phyloP scores from a whole-genome alignment of 192 early-diverging fungal genomes.

The Martensiomyces pterosporus region DNA sequence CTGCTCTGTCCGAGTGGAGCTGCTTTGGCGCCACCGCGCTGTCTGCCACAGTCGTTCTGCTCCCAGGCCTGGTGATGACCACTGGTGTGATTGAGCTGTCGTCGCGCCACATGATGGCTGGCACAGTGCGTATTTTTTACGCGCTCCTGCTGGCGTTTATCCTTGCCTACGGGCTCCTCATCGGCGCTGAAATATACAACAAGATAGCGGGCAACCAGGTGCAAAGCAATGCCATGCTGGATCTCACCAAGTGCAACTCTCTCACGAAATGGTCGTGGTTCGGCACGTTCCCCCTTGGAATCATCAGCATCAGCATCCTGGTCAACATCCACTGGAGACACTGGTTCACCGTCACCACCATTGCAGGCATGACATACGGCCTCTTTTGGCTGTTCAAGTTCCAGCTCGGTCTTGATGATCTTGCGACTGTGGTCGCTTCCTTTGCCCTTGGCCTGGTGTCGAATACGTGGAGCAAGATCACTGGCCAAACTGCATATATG shows the following conservation, averaged over 20 bases:
- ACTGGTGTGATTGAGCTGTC: slow-evolving; percentile 80
- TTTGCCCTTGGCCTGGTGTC: slow-evolving; percentile 75
- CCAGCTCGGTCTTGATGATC: slow-evolving; percentile 52
- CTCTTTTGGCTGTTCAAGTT: slow-evolving; percentile 60
- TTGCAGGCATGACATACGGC: slow-evolving; percentile 65
- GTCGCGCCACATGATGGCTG: slow-evolving; percentile 84
- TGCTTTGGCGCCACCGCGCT: slow-evolving; percentile 60
- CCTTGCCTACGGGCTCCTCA: slow-evolving; percentile 64
- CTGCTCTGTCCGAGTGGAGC: slow-evolving; percentile 53
- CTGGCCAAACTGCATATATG: slow-evolving; percentile 68
- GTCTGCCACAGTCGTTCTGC: slow-evolving; percentile 56
- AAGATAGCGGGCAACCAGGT: slow-evolving; percentile 51
- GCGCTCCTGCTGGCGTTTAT: slow-evolving; percentile 75
- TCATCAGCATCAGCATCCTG: slow-evolving; percentile 52
- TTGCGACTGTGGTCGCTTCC: slow-evolving; percentile 61
- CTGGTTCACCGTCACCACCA: slow-evolving; percentile 63
- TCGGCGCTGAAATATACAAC: slow-evolving; percentile 59
- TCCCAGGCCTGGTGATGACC: slow-evolving; percentile 75
- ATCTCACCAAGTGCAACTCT: slow-evolving; percentile 46
- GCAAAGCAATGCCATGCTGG: slow-evolving; percentile 19
- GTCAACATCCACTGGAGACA: slow-evolving; percentile 59
- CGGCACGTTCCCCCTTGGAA: slow-evolving; percentile 53
- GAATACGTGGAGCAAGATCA: slow-evolving; percentile 71
- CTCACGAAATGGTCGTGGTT: slow-evolving; percentile 50
- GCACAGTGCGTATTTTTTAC: slow-evolving; percentile 77